Evolutionary conservation across 2,329 filamentous ascomycete species (phyloP), one percentile per base, ranked within the genome.

Genomic region (Davidsoniella virescens): DNA sequence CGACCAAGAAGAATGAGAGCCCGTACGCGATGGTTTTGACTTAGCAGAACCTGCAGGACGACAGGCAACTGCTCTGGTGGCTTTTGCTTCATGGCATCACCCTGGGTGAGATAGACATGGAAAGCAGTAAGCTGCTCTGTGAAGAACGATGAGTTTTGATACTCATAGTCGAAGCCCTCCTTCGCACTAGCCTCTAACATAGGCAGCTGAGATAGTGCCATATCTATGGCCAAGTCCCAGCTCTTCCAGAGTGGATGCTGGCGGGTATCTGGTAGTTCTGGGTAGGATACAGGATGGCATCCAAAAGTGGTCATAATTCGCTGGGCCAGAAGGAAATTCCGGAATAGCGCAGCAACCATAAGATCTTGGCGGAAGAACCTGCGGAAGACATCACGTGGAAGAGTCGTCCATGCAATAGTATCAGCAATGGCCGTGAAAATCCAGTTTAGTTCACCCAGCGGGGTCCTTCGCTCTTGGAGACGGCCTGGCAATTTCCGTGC

Each of bases 341-440:
- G 79, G 65, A 96, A 98, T 6, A 98, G 70, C 2, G 92, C 92
- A 10, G 92, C 92, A n/a, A 98, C 92, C 88, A 98, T 96, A 10
- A 98, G 72, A 63, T 98, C 92, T 63, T 98, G 92, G 40, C 92
- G 73, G 65, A 98, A 98, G 54, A 96, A 85, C 64, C 94, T 94
- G 65, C 94, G 88, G 67, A 98, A 98, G 9, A 95, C 69, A 17
- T 87, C 78, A 43, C 90, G 82, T 2, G 88, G 86, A 3, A 98
- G 69, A 4, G 87, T 93, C 29, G 94, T 96, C 92, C 92, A 98
- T 0, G 92, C 92, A 59, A 98, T 98, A 1, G 90, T 96, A 62
- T 98, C 92, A 0, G 92, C 98, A 56, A 98, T 96, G 50, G 92
- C 92, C 0, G 92, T 98, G 61, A 98, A 96, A 36, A 98, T 98